Base-by-base conservation (phyloP, 1,139 yeast species). In the Arxiozyma telluris region DNA sequence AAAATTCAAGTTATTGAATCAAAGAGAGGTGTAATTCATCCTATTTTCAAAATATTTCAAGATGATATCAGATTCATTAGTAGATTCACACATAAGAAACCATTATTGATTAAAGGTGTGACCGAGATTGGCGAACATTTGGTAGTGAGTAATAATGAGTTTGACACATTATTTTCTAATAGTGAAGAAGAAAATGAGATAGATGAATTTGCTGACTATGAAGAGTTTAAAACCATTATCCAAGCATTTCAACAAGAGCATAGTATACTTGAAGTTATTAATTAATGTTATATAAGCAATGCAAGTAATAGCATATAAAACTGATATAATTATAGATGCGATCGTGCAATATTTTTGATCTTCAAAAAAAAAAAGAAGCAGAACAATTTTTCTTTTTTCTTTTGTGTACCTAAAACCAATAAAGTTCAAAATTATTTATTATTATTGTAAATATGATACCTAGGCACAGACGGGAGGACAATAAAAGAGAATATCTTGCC, bases 331-430 rank as follows among this genome's bases (percentile, higher is more conserved):
- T 34, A 34, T 34, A 2, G n/a, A 34, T 34, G n/a, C 12, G 59
- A 77, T 91, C 86, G 79, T 93, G 64, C 95, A 27, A 8, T 27
- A 27, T 27, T 27, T 27, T 5, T 8, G 30, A 27, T 27, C 11
- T 8, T 27, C 30, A 5, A 27, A 27, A 6, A 27, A 27, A 27
- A 27, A 27, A 2, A 27, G 2, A 23, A 27, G 11, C 11, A 27
- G 7, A 6, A n/a, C n/a, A n/a, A n/a, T n/a, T n/a, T n/a, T n/a
- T 27, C 2, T 27, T 27, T 27, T 8, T 8, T 27, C 11, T 8
- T 27, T 27, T 27, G 2, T 27, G 30, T 27, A 27, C 30, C 11
- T 2, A 6, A 5, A 27, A 8, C n/a, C n/a, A n/a, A n/a, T n/a
- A n/a, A n/a, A n/a, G n/a, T 27, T 6, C 30, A 27, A 27, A 8